Evolutionary conservation across 2,329 filamentous ascomycete genomes (phyloP).

Genomic region (Arthroderma sp.): DNA sequence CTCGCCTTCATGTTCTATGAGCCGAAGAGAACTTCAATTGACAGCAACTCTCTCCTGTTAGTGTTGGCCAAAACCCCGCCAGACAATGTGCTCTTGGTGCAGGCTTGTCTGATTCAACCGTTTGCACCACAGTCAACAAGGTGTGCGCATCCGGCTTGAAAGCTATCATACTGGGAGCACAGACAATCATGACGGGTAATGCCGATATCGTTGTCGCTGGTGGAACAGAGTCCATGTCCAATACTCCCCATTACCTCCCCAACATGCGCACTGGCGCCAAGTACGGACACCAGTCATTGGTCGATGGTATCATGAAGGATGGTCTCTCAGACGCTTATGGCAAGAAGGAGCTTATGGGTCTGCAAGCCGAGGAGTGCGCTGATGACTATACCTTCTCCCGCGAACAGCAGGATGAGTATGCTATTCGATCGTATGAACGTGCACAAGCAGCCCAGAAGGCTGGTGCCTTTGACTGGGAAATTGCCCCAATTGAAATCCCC

Average conservation of each 20-base stretch:
- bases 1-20: constrained; percentile 4
- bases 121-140: constrained; percentile 95
- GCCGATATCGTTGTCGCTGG: constrained; percentile 87
- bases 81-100: constrained; percentile 85
- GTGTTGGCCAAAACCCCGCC: constrained; percentile 89
- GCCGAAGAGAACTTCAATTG: not conserved
- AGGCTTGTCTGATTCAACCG: constrained; percentile 64
- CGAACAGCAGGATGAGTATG: constrained; percentile 87
- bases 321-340: constrained; percentile 84
- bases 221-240: constrained; percentile 97
- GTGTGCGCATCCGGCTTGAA: constrained; percentile 94
- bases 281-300: constrained; percentile 78
- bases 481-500: constrained; percentile 74
- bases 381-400: constrained; percentile 67
- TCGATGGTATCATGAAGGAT: constrained; percentile 89
- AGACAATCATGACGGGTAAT: constrained; percentile 95
- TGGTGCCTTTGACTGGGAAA: constrained; percentile 73
- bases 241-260: constrained; percentile 88
- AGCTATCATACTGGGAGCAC: constrained; percentile 83
- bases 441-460: constrained; percentile 73
- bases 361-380: constrained; percentile 85
- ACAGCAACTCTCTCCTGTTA: constrained; percentile 27
- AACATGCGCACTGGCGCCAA: constrained; percentile 77
- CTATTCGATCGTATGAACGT: constrained; percentile 88
- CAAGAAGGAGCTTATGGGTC: constrained; percentile 92